phyloP scores from a whole-genome alignment of 2,329 filamentous ascomycete genomes.

The Endoconidiophora laricicola region DNA sequence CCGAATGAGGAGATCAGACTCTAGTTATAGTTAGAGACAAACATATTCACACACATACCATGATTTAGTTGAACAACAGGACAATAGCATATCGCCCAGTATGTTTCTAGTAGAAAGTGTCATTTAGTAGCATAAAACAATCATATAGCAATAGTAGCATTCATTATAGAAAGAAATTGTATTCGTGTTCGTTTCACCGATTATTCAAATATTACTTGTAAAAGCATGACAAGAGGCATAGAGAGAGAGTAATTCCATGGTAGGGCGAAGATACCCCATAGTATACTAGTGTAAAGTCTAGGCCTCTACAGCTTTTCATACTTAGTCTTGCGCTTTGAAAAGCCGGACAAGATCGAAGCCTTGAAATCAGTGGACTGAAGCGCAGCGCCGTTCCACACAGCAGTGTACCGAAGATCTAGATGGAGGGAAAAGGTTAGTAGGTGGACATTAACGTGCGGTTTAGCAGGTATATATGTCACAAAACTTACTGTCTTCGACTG shows the following conservation, averaged over 20 bases:
- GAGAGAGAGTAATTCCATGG: neutral
- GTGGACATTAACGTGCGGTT: neutral
- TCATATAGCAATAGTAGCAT: too few species aligned
- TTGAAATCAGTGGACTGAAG: slow-evolving; percentile 67
- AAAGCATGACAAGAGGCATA: neutral
- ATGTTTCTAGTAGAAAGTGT: too few species aligned
- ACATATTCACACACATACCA: too few species aligned
- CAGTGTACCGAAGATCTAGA: slow-evolving; percentile 60
- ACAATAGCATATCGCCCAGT: too few species aligned
- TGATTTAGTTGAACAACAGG: too few species aligned
- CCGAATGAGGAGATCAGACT: slow-evolving; percentile 21
- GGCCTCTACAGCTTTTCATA: slow-evolving; percentile 61
- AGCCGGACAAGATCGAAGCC: slow-evolving; percentile 54
- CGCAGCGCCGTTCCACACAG: slow-evolving; percentile 72
- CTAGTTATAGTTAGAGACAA: too few species aligned
- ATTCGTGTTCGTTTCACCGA: neutral
- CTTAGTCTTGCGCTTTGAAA: slow-evolving; percentile 62
- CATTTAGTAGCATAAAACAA: too few species aligned
- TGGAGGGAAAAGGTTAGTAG: neutral
- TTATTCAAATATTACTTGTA: neutral
- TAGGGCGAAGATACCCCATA: too few species aligned
- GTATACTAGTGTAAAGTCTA: too few species aligned
- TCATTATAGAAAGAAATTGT: neutral
- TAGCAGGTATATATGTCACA: neutral
- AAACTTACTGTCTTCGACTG: slow-evolving; percentile 53